Conservation (phyloP, 129 eudicot species). For the Chrysanthemum seticuspe region DNA sequence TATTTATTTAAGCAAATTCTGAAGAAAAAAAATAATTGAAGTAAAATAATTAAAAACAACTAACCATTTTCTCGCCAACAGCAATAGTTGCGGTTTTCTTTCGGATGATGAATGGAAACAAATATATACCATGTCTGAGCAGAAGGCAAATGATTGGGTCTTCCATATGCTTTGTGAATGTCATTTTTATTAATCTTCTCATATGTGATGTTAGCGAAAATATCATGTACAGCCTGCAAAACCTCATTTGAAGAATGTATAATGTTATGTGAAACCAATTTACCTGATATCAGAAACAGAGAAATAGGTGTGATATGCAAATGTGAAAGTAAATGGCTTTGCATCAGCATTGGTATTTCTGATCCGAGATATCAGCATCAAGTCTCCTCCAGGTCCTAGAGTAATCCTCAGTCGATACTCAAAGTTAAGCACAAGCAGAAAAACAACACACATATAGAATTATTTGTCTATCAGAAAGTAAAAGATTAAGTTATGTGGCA, state of each 20-base stretch:
- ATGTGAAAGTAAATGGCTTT: slow-evolving; percentile 74
- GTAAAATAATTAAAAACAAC: too few relatives aligned
- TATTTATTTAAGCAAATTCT: too few relatives aligned
- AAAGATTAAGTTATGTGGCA: slow-evolving; percentile 20
- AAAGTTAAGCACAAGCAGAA: slow-evolving; percentile 46
- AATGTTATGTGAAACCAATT: slow-evolving; percentile 3
- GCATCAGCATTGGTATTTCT: slow-evolving; percentile 71
- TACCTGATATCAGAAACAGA: slow-evolving; percentile 96
- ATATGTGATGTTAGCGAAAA: too few relatives aligned
- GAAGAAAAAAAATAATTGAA: too few relatives aligned
- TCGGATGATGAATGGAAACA: too few relatives aligned
- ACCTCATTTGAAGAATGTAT: too few relatives aligned
- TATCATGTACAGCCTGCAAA: too few relatives aligned
- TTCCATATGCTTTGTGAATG: slow-evolving; percentile 96
- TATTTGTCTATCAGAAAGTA: background rate
- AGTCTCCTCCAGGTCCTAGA: slow-evolving; percentile 83
- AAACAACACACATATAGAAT: background rate
- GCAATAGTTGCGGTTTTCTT: too few relatives aligned
- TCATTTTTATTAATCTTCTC: too few relatives aligned
- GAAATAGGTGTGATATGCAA: slow-evolving; percentile 91
- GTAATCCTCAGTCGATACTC: slow-evolving; percentile 84
- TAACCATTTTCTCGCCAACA: too few relatives aligned
- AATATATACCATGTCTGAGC: slow-evolving; percentile 99
- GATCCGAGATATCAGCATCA: slow-evolving; percentile 84
- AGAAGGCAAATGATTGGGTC: slow-evolving; percentile 86